Base-by-base conservation (phyloP, 176 grass and related monocot species). In the Microstegium vimineum region DNA sequence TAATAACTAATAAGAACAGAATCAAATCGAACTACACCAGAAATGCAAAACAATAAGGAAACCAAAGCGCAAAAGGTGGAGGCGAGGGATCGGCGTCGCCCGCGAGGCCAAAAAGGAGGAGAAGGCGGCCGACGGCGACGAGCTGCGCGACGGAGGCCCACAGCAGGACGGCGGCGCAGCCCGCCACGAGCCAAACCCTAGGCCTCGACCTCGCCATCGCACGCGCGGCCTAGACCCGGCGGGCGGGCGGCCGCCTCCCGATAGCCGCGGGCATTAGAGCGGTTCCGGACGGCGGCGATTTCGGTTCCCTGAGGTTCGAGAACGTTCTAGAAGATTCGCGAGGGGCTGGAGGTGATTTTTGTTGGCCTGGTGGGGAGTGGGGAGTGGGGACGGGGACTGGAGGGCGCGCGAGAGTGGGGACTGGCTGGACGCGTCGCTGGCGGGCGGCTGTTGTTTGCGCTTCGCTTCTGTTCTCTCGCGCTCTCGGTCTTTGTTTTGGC, bases 141-240 rank as follows among this genome's bases (percentile, higher is more conserved):
- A 97, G 87, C 89, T 94, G 91, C 54, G 73, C 83, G 74, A 97
- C 59, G 78, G 78, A 93, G 56, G 89, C 89, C 91, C 91, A 97
- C 64, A 97, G 38, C 56, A 97, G 74, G 52, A 97, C 81, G n/a
- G 67, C 89, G 36, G 62, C 81, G 74, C 88, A 97, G 63, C 15
- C 89, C 69, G 91, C 84, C 57, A 93, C 9, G 82, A 97, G 86
- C 84, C 81, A 93, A 71, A 87, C 84, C 89, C 91, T 90, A 69
- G 87, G 69, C 87, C 74, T 86, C 71, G 81, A 86, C 83, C 94
- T 73, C 77, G 74, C 85, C 89, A 94, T 94, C 41, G 73, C 61
- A 63, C 71, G 3, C 11, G 45, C 63, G 16, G 65, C 83, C 83
- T 90, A 90, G 42, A 64, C 25, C 42, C 72, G 54, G 33, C 56